Percentiles rank a stretch among this genome's conserved stretches.
phyloP scores from a whole-genome alignment of 495 filamentous ascomycete genomes.

The Platismatia glauca region DNA sequence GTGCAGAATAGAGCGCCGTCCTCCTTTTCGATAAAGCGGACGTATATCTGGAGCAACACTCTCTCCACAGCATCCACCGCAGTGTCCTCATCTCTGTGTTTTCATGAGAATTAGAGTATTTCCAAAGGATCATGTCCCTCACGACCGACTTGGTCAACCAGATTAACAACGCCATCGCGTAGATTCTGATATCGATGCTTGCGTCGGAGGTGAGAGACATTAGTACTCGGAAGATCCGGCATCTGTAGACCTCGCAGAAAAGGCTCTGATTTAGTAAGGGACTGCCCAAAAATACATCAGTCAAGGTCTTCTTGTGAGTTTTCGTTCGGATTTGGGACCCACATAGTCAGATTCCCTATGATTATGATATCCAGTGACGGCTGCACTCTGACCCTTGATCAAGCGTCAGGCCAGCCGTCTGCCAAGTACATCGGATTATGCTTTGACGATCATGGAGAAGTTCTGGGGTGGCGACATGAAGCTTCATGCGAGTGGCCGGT shows the following conservation, averaged over 20 bases:
- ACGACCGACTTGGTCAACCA: no score
- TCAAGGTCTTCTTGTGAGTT: neutral
- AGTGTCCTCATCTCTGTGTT: no score
- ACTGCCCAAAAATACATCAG: neutral
- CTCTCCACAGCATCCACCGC: no score
- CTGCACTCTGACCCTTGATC: neutral
- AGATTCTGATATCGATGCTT: neutral
- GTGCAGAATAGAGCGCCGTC: no score
- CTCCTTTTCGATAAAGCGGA: no score
- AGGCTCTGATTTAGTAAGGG: neutral
- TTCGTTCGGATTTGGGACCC: neutral
- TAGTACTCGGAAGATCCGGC: neutral
- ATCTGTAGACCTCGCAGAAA: neutral
- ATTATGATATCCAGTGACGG: neutral
- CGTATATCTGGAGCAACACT: no score
- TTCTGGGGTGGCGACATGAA: neutral
- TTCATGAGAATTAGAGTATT: no score
- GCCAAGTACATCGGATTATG: neutral
- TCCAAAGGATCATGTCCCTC: no score
- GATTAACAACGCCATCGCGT: no score
- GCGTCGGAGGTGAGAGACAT: no score
- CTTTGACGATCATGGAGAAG: neutral
- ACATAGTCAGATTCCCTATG: neutral
- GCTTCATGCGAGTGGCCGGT: neutral
- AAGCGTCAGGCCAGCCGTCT: neutral